Evolutionary conservation across 2,329 filamentous ascomycete species (phyloP).

Genomic region (Alternaria hordeiaustralica): DNA sequence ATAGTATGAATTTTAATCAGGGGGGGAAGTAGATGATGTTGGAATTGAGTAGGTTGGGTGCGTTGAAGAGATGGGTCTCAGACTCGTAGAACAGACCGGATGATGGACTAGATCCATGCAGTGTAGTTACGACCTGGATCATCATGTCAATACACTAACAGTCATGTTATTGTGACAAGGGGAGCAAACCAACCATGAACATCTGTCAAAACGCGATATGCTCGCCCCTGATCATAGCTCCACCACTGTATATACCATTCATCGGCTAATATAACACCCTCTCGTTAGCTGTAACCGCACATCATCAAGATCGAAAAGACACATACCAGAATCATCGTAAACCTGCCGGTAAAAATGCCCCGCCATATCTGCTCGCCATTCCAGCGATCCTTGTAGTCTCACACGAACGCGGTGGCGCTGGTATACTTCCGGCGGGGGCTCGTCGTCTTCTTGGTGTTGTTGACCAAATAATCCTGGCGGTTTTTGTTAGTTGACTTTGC

Average conservation of each 20-base stretch:
- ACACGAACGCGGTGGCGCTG: neutral
- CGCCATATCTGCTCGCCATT: neutral
- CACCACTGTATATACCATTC: neutral
- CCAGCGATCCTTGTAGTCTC: fast-evolving
- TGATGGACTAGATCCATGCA: neutral
- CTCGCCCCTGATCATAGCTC: neutral
- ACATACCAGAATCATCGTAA: neutral
- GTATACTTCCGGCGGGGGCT: neutral
- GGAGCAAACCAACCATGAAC: neutral
- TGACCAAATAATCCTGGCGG: neutral
- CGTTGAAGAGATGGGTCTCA: neutral
- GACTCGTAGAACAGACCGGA: neutral
- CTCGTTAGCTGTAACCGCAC: neutral
- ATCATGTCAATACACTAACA: neutral
- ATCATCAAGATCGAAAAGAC: neutral
- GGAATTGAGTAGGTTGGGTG: no score
- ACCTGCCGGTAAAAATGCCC: neutral
- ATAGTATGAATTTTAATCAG: conserved; percentile 87
- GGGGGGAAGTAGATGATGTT: conserved; percentile 8
- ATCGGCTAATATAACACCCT: neutral
- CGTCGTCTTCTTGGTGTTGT: neutral
- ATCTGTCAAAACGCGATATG: neutral
- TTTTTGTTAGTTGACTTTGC: neutral
- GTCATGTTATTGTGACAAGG: no score
- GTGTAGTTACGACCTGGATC: neutral